Conservation (phyloP, 2,329 filamentous ascomycete genomes). For the Colletotrichum chlorophyti region DNA sequence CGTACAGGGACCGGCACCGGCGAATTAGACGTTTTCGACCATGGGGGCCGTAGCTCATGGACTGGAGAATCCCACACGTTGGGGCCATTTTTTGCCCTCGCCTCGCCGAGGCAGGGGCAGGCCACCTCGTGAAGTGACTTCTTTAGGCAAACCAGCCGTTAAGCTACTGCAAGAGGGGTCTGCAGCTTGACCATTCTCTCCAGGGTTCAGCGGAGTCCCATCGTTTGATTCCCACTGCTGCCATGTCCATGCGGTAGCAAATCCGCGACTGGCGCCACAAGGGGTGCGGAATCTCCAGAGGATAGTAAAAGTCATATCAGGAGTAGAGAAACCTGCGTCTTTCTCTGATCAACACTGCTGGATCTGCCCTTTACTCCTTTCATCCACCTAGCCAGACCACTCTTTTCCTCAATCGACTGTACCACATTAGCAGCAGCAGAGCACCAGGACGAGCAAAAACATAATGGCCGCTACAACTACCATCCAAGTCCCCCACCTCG, state of each 20-base stretch:
- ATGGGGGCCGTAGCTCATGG: too few relatives aligned
- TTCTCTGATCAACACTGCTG: not conserved
- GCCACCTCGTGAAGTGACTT: not conserved
- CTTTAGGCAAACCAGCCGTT: constrained; percentile 5
- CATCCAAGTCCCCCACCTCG: constrained; percentile 54
- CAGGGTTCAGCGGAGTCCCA: constrained; percentile 8
- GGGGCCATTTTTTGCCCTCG: not conserved
- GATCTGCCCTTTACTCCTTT: not conserved
- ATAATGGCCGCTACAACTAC: constrained; percentile 48
- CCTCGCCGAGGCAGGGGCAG: constrained; percentile 5
- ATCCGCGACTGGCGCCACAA: constrained; percentile 10
- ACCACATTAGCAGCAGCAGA: not conserved
- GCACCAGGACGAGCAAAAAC: not conserved
- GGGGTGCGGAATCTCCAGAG: constrained; percentile 7
- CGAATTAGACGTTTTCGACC: not conserved
- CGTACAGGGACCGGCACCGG: not conserved
- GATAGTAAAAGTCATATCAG: not conserved
- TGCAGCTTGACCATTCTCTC: not conserved
- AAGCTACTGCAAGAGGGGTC: constrained; percentile 1
- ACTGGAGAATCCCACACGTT: not conserved
- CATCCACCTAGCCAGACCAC: not conserved
- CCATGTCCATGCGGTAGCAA: constrained; percentile 1
- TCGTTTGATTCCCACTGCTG: constrained; percentile 11
- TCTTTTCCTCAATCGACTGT: not conserved
- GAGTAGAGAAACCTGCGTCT: constrained; percentile 9